phyloP scores from a whole-genome alignment of 2,329 filamentous ascomycete species.

The Pseudogymnoascus sp. region DNA sequence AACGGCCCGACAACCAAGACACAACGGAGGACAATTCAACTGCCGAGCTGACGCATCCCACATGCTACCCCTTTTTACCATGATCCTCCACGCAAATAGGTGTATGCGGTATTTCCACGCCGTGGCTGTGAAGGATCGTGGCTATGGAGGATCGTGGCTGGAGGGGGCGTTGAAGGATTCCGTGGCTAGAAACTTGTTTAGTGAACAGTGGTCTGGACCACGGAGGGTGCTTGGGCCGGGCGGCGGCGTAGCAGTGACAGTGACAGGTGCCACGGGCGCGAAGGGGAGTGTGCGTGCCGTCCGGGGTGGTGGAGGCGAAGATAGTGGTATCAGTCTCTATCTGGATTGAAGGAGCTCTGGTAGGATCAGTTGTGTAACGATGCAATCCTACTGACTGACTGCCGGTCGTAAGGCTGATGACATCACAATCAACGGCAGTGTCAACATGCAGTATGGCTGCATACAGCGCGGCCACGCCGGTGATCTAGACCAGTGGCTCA shows the following conservation, averaged over 20 bases:
- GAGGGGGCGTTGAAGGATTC: neutral
- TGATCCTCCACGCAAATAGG: neutral
- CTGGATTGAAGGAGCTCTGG: neutral
- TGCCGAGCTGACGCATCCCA: neutral
- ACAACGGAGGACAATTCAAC: neutral
- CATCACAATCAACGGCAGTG: neutral
- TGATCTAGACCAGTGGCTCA: conserved; percentile 1
- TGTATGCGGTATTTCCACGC: neutral
- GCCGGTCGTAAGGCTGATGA: neutral
- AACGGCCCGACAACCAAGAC: neutral
- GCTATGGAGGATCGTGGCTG: conserved; percentile 1
- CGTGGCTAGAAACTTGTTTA: neutral
- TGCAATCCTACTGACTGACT: neutral
- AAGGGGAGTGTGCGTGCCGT: neutral
- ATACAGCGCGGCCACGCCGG: neutral
- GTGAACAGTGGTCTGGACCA: neutral
- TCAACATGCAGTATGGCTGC: neutral
- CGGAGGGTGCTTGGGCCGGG: neutral
- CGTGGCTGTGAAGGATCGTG: neutral
- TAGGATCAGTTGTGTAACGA: neutral
- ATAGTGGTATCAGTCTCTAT: neutral
- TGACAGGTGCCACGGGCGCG: neutral
- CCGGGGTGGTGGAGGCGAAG: neutral
- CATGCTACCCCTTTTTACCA: neutral
- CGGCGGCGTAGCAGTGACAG: neutral